Base-by-base conservation (phyloP, 371 early-diverging fungal genomes). In the Mortierella sp. region DNA sequence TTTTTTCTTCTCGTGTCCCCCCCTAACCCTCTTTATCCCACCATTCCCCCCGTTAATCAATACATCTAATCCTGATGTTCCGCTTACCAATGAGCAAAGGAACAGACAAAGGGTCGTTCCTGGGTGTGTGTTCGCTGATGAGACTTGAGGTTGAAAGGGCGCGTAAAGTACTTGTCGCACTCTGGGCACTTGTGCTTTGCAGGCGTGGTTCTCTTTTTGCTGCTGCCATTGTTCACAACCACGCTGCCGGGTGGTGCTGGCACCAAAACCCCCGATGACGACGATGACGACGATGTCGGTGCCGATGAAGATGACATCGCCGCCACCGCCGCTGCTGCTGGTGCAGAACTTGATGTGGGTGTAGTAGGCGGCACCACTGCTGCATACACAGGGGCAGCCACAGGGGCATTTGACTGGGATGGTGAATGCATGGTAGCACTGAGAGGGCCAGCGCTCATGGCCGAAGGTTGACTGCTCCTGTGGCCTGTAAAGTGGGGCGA, bases 81-180 rank as follows among this genome's bases (percentile, higher is more conserved):
- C 31, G 43, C 83, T 79, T 83, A 83, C 84, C 95, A 95, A 55
- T 88, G 88, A 26, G 82, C 73, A 78, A 87, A 85, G 4, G 84
- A 69, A 81, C 94, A 93, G 50, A 90, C 91, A 90, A 89, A 93
- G 0, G 95, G 95, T 43, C 91, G 90, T 57, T 92, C 94, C n/a
- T 92, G 92, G 1, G 93, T 93, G 82, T 95, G 95, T n/a, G 89
- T 93, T 21, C 92, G 88, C 75, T 91, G 89, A 82, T 96, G 96
- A 0, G 95, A 94, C 78, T 93, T 95, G 3, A 96, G 89, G 80
- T 95, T 95, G 51, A 94, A 95, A 11, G 92, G 90, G 76, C 95
- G 94, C 19, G 93, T 91, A 77, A 95, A 96, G 43, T 90, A 87
- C 79, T 93, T 93, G 75, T 74, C 87, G 77, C 96, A 96, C 59